Evolutionary conservation across 805 yeast species (phyloP), one percentile per base, ranked within the genome.

Genomic region (Lachancea thermotolerans): DNA sequence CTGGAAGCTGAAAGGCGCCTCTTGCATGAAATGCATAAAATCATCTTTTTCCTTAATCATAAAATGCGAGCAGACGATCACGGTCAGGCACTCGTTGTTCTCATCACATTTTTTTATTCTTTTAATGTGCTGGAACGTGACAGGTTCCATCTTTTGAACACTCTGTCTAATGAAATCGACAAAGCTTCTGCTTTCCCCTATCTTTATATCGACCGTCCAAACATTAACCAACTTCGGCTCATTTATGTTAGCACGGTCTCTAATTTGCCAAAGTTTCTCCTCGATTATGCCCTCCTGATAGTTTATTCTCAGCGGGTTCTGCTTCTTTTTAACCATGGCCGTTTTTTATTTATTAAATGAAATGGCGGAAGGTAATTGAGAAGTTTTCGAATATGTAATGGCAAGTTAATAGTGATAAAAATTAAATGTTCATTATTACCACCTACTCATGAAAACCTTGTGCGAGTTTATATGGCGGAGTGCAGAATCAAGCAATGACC

Each of bases 121-220:
- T 56, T 85, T 85, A 17, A 83, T 57, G 55, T 63, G 67, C n/a
- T 49, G 47, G 25, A 59, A 52, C 6, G 62, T 41, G 8, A 62
- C 37, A 2, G 66, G 65, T 37, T 63, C 67, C 10, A 49, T 12
- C 5, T 46, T 50, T 39, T 59, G 62, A 14, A 57, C 45, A 12
- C 52, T 53, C 32, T 64, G 28, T 10, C 44, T 36, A 35, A 41
- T 18, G 29, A 41, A 55, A 49, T 59, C 57, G 27, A 64, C 32
- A 40, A 55, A 44, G 45, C 29, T 10, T 48, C 59, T 51, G 12
- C 73, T 68, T 16, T 57, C 53, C 37, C 41, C 53, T 2, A 81
- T 74, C 1, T 53, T 45, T 14, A 78, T 69, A 18, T 64, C 67
- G 41, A 79, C 70, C 29, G 71, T 60, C 83, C 83, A 79, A 1